Evolutionary conservation across 192 early-diverging fungal genomes (phyloP), one percentile per base, ranked within the genome.

Genomic region (Phycomyces blakesleeanus): DNA sequence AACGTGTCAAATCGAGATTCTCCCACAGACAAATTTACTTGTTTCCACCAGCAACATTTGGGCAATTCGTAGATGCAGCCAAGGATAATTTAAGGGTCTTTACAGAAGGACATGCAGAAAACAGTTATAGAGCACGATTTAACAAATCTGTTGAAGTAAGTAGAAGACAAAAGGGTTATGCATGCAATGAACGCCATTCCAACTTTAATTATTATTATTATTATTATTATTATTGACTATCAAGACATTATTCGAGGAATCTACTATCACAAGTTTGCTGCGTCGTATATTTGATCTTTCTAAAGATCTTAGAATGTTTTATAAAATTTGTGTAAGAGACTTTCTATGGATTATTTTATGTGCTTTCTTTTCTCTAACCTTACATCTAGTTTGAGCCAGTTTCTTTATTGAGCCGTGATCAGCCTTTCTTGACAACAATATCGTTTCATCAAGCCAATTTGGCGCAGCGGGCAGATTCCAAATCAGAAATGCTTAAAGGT

Each of bases 1-100:
- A 97, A 64, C 88, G 94, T 11, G 94, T 97, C 38, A 94, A 95
- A 63, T 95, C 93, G 22, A 83, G 95, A 27, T 97, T 96, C 76
- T 95, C 92, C 11, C 92, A 96, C 64, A 82, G 92, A 9, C 86
- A 88, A 34, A 85, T 96, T 11, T 82, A 88, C 56, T 74, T 91
- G 5, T 87, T 87, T 66, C 79, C 85, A 0, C 68, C 85, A 1
- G 42, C 72, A 24, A 73, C 63, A 0, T 74, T 87, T 65, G 77
- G 82, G 20, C 80, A 83, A 5, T 93, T 89, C 63, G 59, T 61
- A 5, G 68, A 69, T 21, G 78, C 93, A 21, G 79, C 88, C 6
- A 74, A 78, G 27, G 64, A 69, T 7, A 77, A 81, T 12, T 56
- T 95, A 9, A 39, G 53, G 3, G 38, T 85, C 12, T 64, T 67